These are phyloP conservation scores for Coemansia sp. DNA, from an alignment of 192 early-diverging fungal species.

Conservation along the genomic window DNA sequence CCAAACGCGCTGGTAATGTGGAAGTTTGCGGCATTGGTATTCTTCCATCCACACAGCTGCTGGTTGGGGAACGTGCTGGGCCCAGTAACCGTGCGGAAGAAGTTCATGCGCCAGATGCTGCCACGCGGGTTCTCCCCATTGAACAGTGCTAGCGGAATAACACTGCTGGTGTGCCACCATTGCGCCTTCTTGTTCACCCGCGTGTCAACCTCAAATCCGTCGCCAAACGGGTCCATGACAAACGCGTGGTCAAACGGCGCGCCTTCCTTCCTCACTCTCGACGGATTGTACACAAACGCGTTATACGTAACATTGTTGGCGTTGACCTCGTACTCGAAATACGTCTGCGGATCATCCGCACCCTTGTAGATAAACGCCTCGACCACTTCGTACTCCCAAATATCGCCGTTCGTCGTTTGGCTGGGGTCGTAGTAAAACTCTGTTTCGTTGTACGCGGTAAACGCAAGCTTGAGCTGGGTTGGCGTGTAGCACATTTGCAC, in stretches of 20 bases:
- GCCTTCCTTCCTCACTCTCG: conserved; percentile 25
- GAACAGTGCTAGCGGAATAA: conserved; percentile 49
- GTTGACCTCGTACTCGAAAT: conserved; percentile 50
- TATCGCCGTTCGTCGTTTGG: conserved; percentile 49
- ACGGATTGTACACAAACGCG: conserved; percentile 50
- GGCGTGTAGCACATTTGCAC: conserved; percentile 50
- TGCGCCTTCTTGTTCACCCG: conserved; percentile 23
- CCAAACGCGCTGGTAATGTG: conserved; percentile 50
- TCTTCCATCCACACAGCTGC: conserved; percentile 52
- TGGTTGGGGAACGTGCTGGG: conserved; percentile 41
- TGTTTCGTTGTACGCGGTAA: conserved; percentile 38
- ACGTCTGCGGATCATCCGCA: conserved; percentile 40
- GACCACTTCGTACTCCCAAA: conserved; percentile 53
- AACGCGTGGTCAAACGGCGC: conserved; percentile 50
- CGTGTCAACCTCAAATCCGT: conserved; percentile 45
- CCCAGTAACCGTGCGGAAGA: conserved; percentile 46
- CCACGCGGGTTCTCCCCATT: conserved; percentile 45
- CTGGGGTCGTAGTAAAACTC: conserved; percentile 39
- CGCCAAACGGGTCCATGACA: conserved; percentile 40
- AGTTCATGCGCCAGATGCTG: conserved; percentile 52
- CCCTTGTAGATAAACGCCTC: conserved; percentile 53
- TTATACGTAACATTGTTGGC: conserved; percentile 53
- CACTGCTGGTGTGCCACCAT: conserved; percentile 21
- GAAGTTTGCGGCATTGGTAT: conserved; percentile 40
- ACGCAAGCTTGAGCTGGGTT: conserved; percentile 33